Conservation (phyloP, 306 rosid genomes). For the Potentilla sterilis region DNA sequence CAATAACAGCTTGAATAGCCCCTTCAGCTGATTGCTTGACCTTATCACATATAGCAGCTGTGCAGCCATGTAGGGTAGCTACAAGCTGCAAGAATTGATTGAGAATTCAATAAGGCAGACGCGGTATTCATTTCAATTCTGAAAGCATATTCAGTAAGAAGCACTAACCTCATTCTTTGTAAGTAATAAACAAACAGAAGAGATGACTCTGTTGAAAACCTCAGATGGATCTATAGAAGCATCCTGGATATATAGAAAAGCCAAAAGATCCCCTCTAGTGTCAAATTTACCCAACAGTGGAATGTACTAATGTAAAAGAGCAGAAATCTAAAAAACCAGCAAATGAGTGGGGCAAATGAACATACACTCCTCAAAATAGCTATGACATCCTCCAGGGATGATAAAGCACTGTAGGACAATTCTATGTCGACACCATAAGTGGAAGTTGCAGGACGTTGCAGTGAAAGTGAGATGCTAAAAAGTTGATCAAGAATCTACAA, state of each 20-base stretch:
- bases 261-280: constrained; percentile 18
- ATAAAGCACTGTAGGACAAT: constrained; percentile 77
- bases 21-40: constrained; percentile 97
- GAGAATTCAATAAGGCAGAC: not conserved
- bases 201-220: constrained; percentile 90
- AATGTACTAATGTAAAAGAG: constrained; percentile 2
- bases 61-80: constrained; percentile 77
- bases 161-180: constrained; percentile 77
- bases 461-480: constrained; percentile 84
- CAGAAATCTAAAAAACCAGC: constrained; percentile 4
- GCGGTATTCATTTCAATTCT: not conserved
- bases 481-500: constrained; percentile 84
- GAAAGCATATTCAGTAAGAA: constrained; percentile 1
- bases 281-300: constrained; percentile 19
- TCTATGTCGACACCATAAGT: constrained; percentile 61
- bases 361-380: constrained; percentile 93
- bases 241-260: constrained; percentile 59
- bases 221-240: constrained; percentile 96
- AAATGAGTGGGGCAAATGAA: constrained; percentile 25
- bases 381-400: constrained; percentile 90
- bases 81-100: constrained; percentile 59
- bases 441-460: constrained; percentile 76
- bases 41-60: constrained; percentile 84
- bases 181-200: constrained; percentile 74
- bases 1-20: constrained; percentile 85